Conservation (phyloP, 2,329 filamentous ascomycete species). For the Zymoseptoria passerinii region DNA sequence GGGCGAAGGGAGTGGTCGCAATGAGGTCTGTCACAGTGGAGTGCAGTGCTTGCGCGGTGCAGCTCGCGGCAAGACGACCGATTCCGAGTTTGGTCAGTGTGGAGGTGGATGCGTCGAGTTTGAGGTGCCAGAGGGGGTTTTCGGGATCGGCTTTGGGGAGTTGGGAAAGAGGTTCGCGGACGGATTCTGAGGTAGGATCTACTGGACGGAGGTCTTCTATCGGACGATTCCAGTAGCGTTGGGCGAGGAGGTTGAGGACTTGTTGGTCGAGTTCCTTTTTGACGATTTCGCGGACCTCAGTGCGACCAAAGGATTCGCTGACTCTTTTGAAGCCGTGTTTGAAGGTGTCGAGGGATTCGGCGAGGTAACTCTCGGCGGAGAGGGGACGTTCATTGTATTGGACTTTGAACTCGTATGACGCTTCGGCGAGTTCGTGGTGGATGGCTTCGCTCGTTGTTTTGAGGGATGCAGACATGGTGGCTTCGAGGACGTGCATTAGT, state of each 20-base stretch:
- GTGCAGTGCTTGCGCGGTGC: conserved; percentile 82
- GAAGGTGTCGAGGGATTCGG: conserved; percentile 89
- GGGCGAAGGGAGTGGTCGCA: conserved; percentile 70
- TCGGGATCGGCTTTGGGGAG: conserved; percentile 79
- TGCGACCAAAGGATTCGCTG: conserved; percentile 77
- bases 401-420: conserved; percentile 97
- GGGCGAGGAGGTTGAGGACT: conserved; percentile 84
- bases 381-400: conserved; percentile 96
- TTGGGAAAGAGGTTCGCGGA: conserved; percentile 43
- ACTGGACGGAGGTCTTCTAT: conserved; percentile 65
- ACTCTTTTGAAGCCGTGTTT: conserved; percentile 98
- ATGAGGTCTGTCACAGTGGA: conserved; percentile 73
- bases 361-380: conserved; percentile 91
- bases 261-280: conserved; percentile 92
- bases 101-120: conserved; percentile 85
- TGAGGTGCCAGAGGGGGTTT: conserved; percentile 84
- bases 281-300: conserved; percentile 79
- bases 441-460: conserved; percentile 87
- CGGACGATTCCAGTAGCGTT: conserved; percentile 95
- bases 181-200: conserved; percentile 18
- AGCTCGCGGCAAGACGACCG: conserved; percentile 81
- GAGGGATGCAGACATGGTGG: conserved; percentile 91
- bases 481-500: conserved; percentile 91
- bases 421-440: conserved; percentile 88
- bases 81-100: conserved; percentile 90